Evolutionary conservation across 2,329 filamentous ascomycete genomes (phyloP).

Genomic region (Epichloe coenophiala): DNA sequence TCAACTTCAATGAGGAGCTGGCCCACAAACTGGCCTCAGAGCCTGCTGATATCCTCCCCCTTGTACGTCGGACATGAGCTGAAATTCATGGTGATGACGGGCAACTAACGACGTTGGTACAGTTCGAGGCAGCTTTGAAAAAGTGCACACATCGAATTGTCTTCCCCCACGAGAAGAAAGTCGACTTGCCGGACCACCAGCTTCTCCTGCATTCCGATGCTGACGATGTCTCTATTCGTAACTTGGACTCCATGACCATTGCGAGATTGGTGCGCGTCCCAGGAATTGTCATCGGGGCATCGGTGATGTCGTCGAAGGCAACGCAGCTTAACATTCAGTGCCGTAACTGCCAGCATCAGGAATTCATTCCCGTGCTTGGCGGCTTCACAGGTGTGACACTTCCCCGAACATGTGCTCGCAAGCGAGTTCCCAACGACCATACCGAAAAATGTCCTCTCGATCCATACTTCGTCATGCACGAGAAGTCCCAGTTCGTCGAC

Average conservation of each 20-base stretch:
- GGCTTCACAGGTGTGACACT: conserved; percentile 82
- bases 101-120: not conserved
- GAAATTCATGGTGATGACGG: not conserved
- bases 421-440: conserved; percentile 49
- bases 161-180: conserved; percentile 53
- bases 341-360: conserved; percentile 64
- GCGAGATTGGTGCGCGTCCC: conserved; percentile 92
- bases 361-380: conserved; percentile 59
- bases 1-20: conserved; percentile 90
- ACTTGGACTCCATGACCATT: conserved; percentile 84
- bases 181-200: conserved; percentile 76
- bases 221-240: conserved; percentile 82
- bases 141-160: conserved; percentile 90
- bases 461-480: conserved; percentile 90
- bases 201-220: conserved; percentile 87
- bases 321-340: conserved; percentile 79
- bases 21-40: conserved; percentile 82
- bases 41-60: conserved; percentile 73
- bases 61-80: conserved; percentile 42
- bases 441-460: conserved; percentile 76
- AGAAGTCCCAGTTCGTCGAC: conserved; percentile 88
- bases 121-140: conserved; percentile 87
- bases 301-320: conserved; percentile 91
- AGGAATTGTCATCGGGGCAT: conserved; percentile 94
- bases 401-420: conserved; percentile 61